Evolutionary conservation across 2,329 filamentous ascomycete species (phyloP), one percentile per base, ranked within the genome.

Genomic region (Orbilia ellipsospora): DNA sequence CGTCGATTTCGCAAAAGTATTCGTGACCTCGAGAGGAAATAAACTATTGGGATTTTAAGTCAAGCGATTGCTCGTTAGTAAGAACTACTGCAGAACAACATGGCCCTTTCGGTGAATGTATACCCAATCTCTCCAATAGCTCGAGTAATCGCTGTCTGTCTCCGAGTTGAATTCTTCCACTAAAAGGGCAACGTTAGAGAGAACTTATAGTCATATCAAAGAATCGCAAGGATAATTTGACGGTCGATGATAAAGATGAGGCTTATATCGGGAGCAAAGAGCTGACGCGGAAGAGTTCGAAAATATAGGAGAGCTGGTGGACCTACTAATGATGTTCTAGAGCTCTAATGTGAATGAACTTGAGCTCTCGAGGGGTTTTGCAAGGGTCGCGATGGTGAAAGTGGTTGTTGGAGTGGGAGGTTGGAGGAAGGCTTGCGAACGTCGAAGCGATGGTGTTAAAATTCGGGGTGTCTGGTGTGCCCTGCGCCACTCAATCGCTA

Each of bases 91-190:
- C 45, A 64, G 62, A 69, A 62, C 23, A 73, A 56, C 65, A 77
- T 59, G 52, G 0, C 23, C 10, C 16, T n/a, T 12, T 3, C 23
- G 10, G 10, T 48, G 60, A 76, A 77, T 74, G 90, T 92, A 85
- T 86, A 98, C 95, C 95, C 95, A 99, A 85, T 99, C 95, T 83
- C 94, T 88, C 95, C 95, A 99, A 83, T 98, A 99, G 84, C 93
- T 98, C 57, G 95, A 97, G 83, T 98, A 99, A 85, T 99, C 95
- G 84, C 94, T 97, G 82, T 99, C 95, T 12, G 94, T 96, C 84
- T 99, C 95, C 82, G 93, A 97, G 79, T 93, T 94, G 84, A 95
- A 98, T 84, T 98, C 94, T 82, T 98, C 95, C 95, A 98, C 78
- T 79, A 28, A 42, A 26, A 26, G 18, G 8, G 18, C 13, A 3